A percentile compares a stretch with the other conserved stretches of the same genome.
Evolutionary conservation across 2,329 filamentous ascomycete genomes (phyloP).

Genomic region (Botryotinia convoluta): DNA sequence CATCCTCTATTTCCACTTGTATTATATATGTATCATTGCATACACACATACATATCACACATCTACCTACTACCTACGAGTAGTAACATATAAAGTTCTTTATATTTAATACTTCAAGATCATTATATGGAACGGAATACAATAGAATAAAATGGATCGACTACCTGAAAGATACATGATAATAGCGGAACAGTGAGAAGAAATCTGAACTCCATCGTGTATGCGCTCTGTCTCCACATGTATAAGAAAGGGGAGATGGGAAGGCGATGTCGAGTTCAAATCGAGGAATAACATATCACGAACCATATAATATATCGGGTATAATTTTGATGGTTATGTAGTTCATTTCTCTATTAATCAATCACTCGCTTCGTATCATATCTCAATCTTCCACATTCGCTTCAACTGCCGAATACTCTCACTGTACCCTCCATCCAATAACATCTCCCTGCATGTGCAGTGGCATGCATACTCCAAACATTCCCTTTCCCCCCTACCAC

Average conservation of each 20-base stretch:
- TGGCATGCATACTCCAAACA: background rate
- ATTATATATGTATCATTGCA: no score
- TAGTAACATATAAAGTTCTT: no score
- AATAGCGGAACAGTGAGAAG: background rate
- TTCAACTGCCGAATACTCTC: background rate
- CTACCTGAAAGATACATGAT: background rate
- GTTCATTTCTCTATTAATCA: slow-evolving; percentile 12
- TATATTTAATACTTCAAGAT: background rate
- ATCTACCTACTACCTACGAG: no score
- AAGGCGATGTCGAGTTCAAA: background rate
- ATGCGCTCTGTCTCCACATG: background rate
- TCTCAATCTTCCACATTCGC: background rate
- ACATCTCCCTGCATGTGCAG: background rate
- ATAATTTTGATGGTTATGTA: background rate
- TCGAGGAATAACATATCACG: background rate
- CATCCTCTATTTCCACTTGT: no score
- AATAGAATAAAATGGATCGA: background rate
- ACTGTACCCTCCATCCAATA: background rate
- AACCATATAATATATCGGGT: background rate
- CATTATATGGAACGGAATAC: rapidly evolving
- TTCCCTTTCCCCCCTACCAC: background rate
- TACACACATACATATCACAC: no score
- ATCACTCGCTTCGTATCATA: background rate
- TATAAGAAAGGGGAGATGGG: background rate
- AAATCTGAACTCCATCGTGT: background rate